Conservation (phyloP, 345 rosid species). For the Carallia brachiata region DNA sequence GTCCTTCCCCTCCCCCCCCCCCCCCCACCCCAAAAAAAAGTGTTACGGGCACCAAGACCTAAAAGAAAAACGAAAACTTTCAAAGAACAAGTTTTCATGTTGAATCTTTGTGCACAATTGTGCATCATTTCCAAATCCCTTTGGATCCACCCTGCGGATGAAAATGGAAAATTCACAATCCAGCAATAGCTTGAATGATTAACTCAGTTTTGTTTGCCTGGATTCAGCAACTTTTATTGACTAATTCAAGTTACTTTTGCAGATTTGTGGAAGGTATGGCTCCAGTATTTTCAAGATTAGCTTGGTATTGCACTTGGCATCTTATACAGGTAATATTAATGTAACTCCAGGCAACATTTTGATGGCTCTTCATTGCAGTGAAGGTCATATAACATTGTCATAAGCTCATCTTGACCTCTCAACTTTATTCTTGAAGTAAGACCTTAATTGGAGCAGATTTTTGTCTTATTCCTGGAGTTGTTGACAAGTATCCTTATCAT, state of each 20-base stretch:
- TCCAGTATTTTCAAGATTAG: slow-evolving; percentile 95
- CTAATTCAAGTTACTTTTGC: slow-evolving; percentile 6
- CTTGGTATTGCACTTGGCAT: slow-evolving; percentile 99
- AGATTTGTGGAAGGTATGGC: slow-evolving; percentile 99
- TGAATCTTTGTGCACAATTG: too few species aligned
- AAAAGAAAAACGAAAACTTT: not conserved
- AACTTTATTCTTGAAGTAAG: not conserved
- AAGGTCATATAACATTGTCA: not conserved
- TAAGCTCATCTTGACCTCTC: not conserved
- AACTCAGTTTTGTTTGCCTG: not conserved
- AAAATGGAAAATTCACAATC: too few species aligned
- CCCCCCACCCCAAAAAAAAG: too few species aligned
- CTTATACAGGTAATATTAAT: slow-evolving; percentile 77
- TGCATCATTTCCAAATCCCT: too few species aligned
- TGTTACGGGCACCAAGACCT: too few species aligned
- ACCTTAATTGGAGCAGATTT: not conserved
- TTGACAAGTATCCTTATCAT: not conserved
- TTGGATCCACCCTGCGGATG: too few species aligned
- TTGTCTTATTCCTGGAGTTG: not conserved
- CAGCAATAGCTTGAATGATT: not conserved
- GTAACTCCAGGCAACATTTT: not conserved
- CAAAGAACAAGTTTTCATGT: not conserved
- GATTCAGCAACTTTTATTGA: slow-evolving; percentile 1
- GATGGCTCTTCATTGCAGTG: not conserved
- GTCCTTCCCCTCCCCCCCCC: too few species aligned